These are phyloP conservation scores for Tetrahymena thermophila DNA, from an alignment of 73 alveolate species.

Conservation along the genomic window DNA sequence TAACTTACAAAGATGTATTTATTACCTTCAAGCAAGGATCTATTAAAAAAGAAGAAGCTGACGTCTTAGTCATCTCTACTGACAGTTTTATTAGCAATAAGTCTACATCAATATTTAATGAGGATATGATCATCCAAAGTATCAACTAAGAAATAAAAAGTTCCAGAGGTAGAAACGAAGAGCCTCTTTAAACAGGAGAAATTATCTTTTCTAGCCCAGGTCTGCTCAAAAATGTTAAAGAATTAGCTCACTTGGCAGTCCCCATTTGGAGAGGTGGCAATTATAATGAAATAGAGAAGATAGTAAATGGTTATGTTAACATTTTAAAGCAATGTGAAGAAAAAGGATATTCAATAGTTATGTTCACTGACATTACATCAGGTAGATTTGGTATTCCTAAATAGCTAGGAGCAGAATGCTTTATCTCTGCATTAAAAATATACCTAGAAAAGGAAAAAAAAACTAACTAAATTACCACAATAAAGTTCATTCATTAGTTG, in stretches of 20 bases:
- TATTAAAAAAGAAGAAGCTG: not conserved
- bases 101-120: not conserved
- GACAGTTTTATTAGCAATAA: not conserved
- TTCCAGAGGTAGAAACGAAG: not conserved
- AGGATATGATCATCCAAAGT: not conserved
- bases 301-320: not conserved
- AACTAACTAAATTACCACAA: not conserved
- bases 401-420: not conserved
- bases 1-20: not conserved
- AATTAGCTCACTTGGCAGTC: not conserved
- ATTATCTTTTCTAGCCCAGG: not conserved
- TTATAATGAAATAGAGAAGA: not conserved
- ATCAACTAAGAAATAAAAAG: not conserved
- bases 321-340: not conserved
- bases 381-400: conserved; percentile 2
- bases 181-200: not conserved
- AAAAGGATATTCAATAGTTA: not conserved
- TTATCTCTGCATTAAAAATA: not conserved
- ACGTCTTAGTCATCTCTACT: not conserved
- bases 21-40: not conserved
- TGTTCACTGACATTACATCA: not conserved
- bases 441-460: not conserved
- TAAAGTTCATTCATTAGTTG: not conserved
- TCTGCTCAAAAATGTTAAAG: not conserved
- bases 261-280: not conserved